Base-by-base conservation (phyloP, 768 basidiomycete genomes). In the Lactifluus piperatus region DNA sequence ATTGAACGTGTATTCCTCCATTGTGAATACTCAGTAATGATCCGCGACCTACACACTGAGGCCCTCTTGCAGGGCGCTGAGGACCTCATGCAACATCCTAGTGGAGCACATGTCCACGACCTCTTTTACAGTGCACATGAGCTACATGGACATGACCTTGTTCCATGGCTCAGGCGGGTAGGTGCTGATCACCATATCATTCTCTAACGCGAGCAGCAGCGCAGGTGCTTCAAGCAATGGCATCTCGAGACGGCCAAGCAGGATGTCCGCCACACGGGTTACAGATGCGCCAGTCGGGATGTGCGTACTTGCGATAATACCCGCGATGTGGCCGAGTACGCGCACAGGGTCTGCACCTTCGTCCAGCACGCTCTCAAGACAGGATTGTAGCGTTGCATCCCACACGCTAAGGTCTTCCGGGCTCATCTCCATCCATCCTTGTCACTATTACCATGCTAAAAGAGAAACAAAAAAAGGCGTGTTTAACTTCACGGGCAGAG, bases 111-210 rank as follows among this genome's bases (percentile, higher is more conserved):
- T 63, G 56, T 85, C 84, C 41, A 91, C 71, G 4, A 79, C 66
- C 8, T 73, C 70, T 44, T 76, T 77, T 53, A 89, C 69, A 4
- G 84, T 76, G 39, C 82, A 73, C 20, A 83, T 71, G 62, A 86
- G 73, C 87, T 86, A 90, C 60, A 81, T 72, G 36, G 79, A 78
- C 39, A 76, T 75, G 51, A 79, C 74, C 66, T 77, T 75, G 64
- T 81, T 78, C 48, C 74, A 72, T 5, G 79, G 75, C 20, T 78
- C 77, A 0, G 87, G 85, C 0, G 88, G 88, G 70, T 91, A 91
- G 10, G 79, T 78, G 9, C 79, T 75, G 22, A 73, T 71, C 57
- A 91, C 73, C 0, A 80, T 81, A 44, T 81, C 79, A 60, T 83
- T 81, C 53, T 82, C 74, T 54, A 88, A 79, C 46, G 81, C 79